Evolutionary conservation across 2,329 filamentous ascomycete genomes (phyloP), one percentile per base, ranked within the genome.

Genomic region (Myriosclerotinia scirpicola): DNA sequence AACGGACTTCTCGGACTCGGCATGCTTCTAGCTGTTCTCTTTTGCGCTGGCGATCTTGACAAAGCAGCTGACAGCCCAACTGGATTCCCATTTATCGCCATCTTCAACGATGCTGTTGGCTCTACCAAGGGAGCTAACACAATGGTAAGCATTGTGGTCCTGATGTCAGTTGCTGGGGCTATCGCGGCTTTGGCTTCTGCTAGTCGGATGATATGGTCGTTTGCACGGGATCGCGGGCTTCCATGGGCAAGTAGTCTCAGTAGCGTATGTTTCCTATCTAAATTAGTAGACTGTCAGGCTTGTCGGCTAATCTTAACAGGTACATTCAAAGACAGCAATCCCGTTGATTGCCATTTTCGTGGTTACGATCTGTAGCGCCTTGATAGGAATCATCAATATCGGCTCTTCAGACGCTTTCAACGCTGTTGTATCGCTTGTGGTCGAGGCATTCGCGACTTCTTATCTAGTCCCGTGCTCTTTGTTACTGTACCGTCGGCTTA

Each of bases 1-100:
- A 84, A 84, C 66, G 82, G 81, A 3, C 71, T 72, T 2, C 73
- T 83, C 1, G 82, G 81, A 2, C 80, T 84, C 69, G 67, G 76
- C 40, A 69, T 78, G 34, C 69, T 78, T 20, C 54, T 79, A n/a
- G 75, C 76, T 2, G 72, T 77, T 30, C 70, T 74, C 20, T 78
- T 78, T 17, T 76, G 76, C 12, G 73, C 79, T 54, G 77, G 73
- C 0, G 75, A 77, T 9, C 71, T 79, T 15, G 76, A 75, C 4
- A 73, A 73, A 44, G 74, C 80, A 1, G 73, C 83, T 7, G 64
- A 72, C 2, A 77, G 79, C 0, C 73, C 76, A 1, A 83, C 80
- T 12, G 79, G 79, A 0, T 83, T 80, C 67, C 79, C 83, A 9
- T 80, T 83, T 75, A 79, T 82, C 71, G 79, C 83, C 54, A 80